Evolutionary conservation across 1,284 basidiomycete species (phyloP), one percentile per base, ranked within the genome.

Genomic region (Ustilago hordei): DNA sequence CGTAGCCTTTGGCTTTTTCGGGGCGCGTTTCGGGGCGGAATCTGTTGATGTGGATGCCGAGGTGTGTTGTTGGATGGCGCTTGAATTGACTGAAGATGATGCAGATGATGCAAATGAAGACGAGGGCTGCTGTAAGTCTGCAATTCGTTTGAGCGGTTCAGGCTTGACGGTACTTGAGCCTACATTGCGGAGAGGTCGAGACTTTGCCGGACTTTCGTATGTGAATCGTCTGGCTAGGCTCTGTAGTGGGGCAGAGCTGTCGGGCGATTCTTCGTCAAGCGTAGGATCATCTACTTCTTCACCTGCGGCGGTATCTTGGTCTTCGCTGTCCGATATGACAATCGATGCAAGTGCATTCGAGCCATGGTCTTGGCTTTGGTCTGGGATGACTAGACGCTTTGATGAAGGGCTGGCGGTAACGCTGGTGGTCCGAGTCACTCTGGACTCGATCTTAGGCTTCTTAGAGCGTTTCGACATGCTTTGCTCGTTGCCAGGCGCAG

Each of bases 271-370:
- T 15, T 60, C 55, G 4, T 28, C 9, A n/a, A 28, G 13, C 34
- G 47, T 35, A 23, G 52, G 34, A 12, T 47, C 38, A 11, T 50
- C 31, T 12, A 13, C 45, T 8, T 60, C 3, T 8, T 50, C 39
- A 28, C 9, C 31, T 15, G 39, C 38, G 28, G 12, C 8, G 55
- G 7, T 32, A 17, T 6, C n/a, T 7, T 45, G n/a, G 17, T 62
- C 59, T 36, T 71, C 59, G 39, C 45, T 39, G 55, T 60, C 64
- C 13, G 69, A 68, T 38, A 73, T 73, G 17, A 73, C 50, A 35
- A 73, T 73, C 13, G 61, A 43, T 9, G 56, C 39, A 4, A 54
- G 5, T 2, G 60, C 50, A 12, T 52, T 62, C 7, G 31, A 43
- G 3, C 61, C 58, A 23, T 34, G n/a, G 17, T 59, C 19, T 34